Evolutionary conservation across 768 basidiomycete genomes (phyloP), one percentile per base, ranked within the genome.

Genomic region (Tricholoma flavovirens): DNA sequence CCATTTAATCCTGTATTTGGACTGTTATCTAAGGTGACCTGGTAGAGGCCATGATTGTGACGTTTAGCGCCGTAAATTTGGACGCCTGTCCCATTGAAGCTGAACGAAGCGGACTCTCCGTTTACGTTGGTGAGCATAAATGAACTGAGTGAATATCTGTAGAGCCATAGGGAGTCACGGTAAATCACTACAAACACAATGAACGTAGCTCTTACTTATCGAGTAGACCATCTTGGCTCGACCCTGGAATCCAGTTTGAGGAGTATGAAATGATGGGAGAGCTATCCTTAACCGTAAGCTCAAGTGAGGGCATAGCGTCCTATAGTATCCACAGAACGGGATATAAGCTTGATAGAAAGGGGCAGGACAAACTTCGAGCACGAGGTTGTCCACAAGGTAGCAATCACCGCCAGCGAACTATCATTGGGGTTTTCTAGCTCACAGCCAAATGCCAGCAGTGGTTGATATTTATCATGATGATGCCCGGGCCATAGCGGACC

Each of bases 61-160:
- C 80, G 71, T 53, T 78, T 77, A 2, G 79, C 74, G 7, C 83
- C 83, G 55, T 73, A 83, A 9, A 83, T 63, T 67, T 74, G 73
- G 17, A 83, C 63, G 5, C 70, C 73, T 10, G 74, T 79, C 14
- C 82, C 82, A 42, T 77, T 77, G 69, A 82, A 83, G 22, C 62
- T 56, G 59, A 82, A 75, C 0, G 69, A 70, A 4, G 68, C 73
- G 22, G 57, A 59, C 5, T 76, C 76, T 8, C 67, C 64, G 4
- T 29, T 24, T 6, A 30, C 62, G n/a, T 70, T 64, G 5, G 79
- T 77, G 4, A 57, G 65, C 57, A 69, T 74, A 55, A 76, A 80
- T 36, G 71, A 76, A 45, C 71, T 71, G 12, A 67, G 64, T 3
- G 71, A 73, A 54, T 73, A 73, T 21, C 73, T 74, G 45, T n/a